Percentiles rank a stretch among this genome's conserved stretches.
Conservation (phyloP, 768 basidiomycete genomes). For the Suillus occidentalis region DNA sequence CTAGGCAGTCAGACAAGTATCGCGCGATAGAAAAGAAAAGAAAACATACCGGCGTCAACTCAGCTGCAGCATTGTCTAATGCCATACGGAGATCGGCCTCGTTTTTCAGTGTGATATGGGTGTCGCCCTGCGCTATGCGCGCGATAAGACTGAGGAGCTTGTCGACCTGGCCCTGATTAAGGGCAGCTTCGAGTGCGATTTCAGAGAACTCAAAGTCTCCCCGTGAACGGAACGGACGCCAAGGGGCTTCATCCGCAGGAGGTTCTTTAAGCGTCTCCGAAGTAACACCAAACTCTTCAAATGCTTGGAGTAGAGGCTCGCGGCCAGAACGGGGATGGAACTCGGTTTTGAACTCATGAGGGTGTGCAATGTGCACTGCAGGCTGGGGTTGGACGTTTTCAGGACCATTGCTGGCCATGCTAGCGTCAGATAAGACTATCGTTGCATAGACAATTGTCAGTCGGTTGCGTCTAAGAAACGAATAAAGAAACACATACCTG, state of each 20-base stretch:
- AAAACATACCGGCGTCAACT: background rate
- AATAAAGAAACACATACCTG: background rate
- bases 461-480: background rate
- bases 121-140: constrained; percentile 11
- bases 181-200: background rate
- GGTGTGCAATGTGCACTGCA: background rate
- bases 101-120: constrained; percentile 18
- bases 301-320: constrained; percentile 11
- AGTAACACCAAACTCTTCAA: constrained; percentile 14
- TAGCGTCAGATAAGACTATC: background rate
- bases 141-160: constrained; percentile 8
- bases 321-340: constrained; percentile 24
- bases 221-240: constrained; percentile 2
- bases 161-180: background rate
- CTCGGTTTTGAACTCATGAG: constrained; percentile 21
- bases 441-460: background rate
- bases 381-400: background rate
- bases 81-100: constrained; percentile 3
- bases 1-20: background rate
- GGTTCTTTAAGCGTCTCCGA: background rate
- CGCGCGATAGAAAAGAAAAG: background rate
- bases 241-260: constrained; percentile 12
- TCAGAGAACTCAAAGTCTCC: background rate
- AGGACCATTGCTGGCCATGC: background rate
- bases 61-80: background rate